phyloP scores from a whole-genome alignment of 768 basidiomycete species.

The Podaxis pistillaris region DNA sequence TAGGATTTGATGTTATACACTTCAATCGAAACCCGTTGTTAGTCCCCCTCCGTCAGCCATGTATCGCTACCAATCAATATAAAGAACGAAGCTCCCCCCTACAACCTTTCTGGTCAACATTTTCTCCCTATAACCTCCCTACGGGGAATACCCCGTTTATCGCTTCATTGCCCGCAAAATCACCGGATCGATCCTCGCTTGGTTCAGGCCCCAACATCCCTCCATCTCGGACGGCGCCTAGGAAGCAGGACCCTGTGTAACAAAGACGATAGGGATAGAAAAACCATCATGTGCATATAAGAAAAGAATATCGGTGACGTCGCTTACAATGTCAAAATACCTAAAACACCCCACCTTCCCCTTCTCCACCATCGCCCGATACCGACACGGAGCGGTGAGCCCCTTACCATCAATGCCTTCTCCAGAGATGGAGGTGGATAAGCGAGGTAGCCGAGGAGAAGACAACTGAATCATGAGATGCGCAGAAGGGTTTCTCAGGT shows the following conservation, averaged over 20 bases:
- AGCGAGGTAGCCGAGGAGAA: conserved; percentile 13
- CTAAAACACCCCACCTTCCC: background rate
- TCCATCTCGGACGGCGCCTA: background rate
- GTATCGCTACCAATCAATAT: too few relatives aligned
- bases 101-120: background rate
- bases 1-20: too few relatives aligned
- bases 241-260: background rate
- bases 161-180: background rate
- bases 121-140: too few relatives aligned
- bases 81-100: background rate
- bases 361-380: background rate
- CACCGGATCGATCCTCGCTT: background rate
- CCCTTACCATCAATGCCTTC: conserved; percentile 4
- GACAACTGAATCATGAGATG: background rate
- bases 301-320: conserved; percentile 2
- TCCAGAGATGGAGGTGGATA: background rate
- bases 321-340: conserved; percentile 1
- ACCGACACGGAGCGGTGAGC: conserved; percentile 12
- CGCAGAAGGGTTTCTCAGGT: background rate
- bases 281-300: background rate
- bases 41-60: too few relatives aligned
- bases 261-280: background rate
- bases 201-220: background rate
- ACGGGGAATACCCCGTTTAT: too few relatives aligned
- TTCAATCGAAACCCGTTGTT: too few relatives aligned